Base-by-base conservation (phyloP, 1,284 basidiomycete genomes). In the Trichosporon faecale region DNA sequence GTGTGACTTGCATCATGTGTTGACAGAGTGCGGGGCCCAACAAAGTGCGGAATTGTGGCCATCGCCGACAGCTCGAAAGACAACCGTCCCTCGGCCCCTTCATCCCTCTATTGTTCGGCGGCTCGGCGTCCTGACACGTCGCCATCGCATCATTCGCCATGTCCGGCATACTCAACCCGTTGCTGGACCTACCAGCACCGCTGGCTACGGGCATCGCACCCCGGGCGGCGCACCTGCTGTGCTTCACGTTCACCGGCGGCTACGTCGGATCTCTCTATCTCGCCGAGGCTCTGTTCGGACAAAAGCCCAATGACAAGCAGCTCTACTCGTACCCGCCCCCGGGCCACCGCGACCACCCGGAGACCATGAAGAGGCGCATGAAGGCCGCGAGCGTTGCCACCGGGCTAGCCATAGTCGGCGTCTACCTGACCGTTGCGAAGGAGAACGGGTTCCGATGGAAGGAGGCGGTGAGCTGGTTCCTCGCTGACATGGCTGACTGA, bases 231-330 rank as follows among this genome's bases (percentile, higher is more conserved):
- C 78, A 83, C 35, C 40, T 75, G 21, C 76, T 80, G 14, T 77
- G 79, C 29, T 72, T 82, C 57, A 46, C 81, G 31, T 80, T 86
- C 69, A 85, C 85, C 0, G 71, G 80, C 12, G 75, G 78, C 33
- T 86, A 86, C 71, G 85, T 86, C 31, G 85, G 84, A 4, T 82
- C 80, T 3, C 81, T 86, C 37, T 86, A 86, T 75, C 73, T 86
- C 64, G 79, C 83, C 7, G 79, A 82, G 46, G 60, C 74, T 1
- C 74, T 66, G 31, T 72, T 76, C 65, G 46, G 66, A 73, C 1
- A 46, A 73, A 61, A 33, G n/a, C 57, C 57, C 1, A n/a, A 29
- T 27, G 57, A 31, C 7, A 31, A 61, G 57, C 27, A 61, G 57
- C 27, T 61, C 16, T 33, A 61, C 16, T 27, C 46, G 6, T 40